Base-by-base conservation (phyloP, 352 stramenopile species). In the Salisapilia sapeloensis region DNA sequence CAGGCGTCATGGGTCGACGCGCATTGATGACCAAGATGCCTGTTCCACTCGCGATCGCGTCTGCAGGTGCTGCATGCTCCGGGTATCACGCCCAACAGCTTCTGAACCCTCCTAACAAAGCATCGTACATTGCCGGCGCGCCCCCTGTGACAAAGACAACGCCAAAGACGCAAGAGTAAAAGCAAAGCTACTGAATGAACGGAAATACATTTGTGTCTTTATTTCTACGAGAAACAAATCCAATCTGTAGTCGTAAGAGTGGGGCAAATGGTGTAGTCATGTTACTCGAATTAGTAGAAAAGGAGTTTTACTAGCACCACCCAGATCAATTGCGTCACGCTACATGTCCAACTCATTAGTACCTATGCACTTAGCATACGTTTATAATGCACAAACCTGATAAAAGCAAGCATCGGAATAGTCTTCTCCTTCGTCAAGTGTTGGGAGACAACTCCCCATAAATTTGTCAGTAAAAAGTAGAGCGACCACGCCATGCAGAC, bases 381-480 rank as follows among this genome's bases (percentile, higher is more conserved):
- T 31, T 4, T 9, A 4, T 18, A 17, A 7, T 30, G 8, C 8
- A 35, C 48, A 26, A 54, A 90, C 75, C 69, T 74, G 41, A 91
- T 81, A 32, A 91, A 56, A 15, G 65, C 64, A 7, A 91, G 49
- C 28, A 91, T 45, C 13, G 75, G 72, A 11, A 91, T 46, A 65
- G 87, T 83, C 38, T 91, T 91, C 34, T 91, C 75, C 42, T 91
- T 86, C 20, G 71, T 71, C 32, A 84, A 33, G 36, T 84, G 69
- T 32, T 86, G 69, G 12, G 63, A 60, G 23, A 86, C 82, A 25
- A 77, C 48, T 33, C 53, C 41, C 63, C 67, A 85, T 16, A 91
- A 38, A 48, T 87, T 91, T 36, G 44, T 75, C 13, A 91, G 29
- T 25, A 91, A 40, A 35, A 91, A 91, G 35, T 62, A 83, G 15